Evolutionary conservation across 345 rosid genomes (phyloP).

Genomic region (Barbarea vulgaris): DNA sequence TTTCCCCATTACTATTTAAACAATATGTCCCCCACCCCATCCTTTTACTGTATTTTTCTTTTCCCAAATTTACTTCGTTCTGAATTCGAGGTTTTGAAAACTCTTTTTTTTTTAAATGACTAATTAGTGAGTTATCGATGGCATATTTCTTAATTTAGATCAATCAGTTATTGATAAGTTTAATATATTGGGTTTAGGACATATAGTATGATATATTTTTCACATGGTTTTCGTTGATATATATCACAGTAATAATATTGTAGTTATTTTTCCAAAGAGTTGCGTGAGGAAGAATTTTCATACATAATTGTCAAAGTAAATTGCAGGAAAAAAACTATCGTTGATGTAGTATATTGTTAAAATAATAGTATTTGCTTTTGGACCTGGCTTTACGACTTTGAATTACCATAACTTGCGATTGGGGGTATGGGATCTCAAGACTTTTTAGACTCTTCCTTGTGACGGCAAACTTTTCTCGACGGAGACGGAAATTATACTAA

Average conservation of each 20-base stretch:
- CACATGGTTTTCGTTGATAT: conserved; percentile 17
- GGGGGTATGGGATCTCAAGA: conserved; percentile 27
- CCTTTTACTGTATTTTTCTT: background rate
- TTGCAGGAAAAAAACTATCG: background rate
- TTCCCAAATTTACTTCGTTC: background rate
- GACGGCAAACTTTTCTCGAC: conserved; percentile 24
- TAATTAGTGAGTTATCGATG: background rate
- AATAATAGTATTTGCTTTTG: conserved; percentile 11
- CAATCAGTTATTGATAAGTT: background rate
- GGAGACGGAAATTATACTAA: background rate
- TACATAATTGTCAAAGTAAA: background rate
- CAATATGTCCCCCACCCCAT: background rate
- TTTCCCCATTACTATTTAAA: background rate
- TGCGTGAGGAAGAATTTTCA: conserved; percentile 9
- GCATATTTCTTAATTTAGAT: background rate
- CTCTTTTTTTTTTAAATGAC: background rate
- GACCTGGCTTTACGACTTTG: conserved; percentile 35
- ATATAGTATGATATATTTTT: background rate
- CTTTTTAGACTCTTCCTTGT: conserved; percentile 37
- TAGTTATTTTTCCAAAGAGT: conserved; percentile 4
- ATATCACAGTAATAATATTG: background rate
- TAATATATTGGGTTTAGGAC: too few relatives aligned
- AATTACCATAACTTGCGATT: conserved; percentile 37
- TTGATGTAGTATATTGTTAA: conserved; percentile 1
- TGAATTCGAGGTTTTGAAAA: background rate